Evolutionary conservation across 495 filamentous ascomycete species (phyloP), one percentile per base, ranked within the genome.

Genomic region (Delitschia confertaspora): DNA sequence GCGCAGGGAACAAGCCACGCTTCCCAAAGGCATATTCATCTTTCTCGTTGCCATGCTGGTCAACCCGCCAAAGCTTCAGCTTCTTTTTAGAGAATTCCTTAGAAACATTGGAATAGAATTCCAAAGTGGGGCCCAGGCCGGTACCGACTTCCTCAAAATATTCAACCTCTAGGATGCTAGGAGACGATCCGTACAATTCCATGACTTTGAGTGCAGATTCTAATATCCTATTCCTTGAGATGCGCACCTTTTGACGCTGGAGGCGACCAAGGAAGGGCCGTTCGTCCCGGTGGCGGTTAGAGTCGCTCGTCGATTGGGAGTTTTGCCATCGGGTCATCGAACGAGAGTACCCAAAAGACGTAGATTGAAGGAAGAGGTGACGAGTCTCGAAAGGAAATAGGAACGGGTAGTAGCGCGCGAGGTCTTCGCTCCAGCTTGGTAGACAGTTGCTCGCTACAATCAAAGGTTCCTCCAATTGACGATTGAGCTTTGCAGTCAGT

Each of bases 71-170:
- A 7, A 96, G 75, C 68, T 86, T 95, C 37, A 94, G 75, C 58
- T 91, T 94, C 69, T 88, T 94, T 69, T 88, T 94, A 1, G 86
- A 89, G 56, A 96, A 96, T 58, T 96, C 91, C 62, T 87, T 94
- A 0, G 93, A 96, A 2, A 95, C 89, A 0, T 86, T 94, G 1
- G 93, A 93, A 65, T 96, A 99, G 64, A 99, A 99, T 61, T 99
- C 93, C 16, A 99, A 73, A 6, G 93, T 99, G 11, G 93, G 93
- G 0, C 93, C 93, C 31, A 99, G 71, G 27, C 93, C 93, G 30
- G 93, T 96, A 35, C 93, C 93, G 30, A 96, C 93, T 65, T 99
- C 93, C 50, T 96, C 91, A 55, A 96, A 99, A 56, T 99, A 99
- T 57, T 99, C 93, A 14, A 99, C 88, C 57, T 99, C 93, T 2